phyloP scores from a whole-genome alignment of 2,329 filamentous ascomycete species.

The Aspergillus sp. region DNA sequence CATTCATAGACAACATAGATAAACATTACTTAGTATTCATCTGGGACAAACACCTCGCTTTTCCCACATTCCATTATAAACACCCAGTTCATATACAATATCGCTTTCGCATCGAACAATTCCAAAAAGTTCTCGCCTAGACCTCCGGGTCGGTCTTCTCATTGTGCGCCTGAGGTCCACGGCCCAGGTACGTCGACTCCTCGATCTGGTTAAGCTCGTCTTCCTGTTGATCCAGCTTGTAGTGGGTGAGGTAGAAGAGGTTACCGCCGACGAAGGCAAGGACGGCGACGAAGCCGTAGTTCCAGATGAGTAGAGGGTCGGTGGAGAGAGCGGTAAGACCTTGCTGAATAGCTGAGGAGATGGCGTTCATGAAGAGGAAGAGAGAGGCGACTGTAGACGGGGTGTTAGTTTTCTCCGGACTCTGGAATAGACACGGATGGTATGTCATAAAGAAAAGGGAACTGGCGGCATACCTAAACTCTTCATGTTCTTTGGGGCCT shows the following conservation, averaged over 20 bases:
- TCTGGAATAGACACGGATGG: slow-evolving; percentile 59
- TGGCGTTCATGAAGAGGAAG: slow-evolving; percentile 67
- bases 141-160: slow-evolving; percentile 3
- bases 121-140: not conserved
- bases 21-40: not conserved
- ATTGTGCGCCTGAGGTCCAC: not conserved
- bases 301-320: slow-evolving; percentile 70
- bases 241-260: slow-evolving; percentile 67
- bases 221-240: slow-evolving; percentile 63
- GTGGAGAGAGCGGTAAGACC: slow-evolving; percentile 62
- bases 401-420: slow-evolving; percentile 21
- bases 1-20: not conserved
- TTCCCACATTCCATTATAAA: not conserved
- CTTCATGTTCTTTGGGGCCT: slow-evolving; percentile 76
- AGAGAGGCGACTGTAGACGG: slow-evolving; percentile 55
- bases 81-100: not conserved
- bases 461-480: slow-evolving; percentile 60
- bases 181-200: slow-evolving; percentile 21
- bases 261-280: slow-evolving; percentile 63
- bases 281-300: slow-evolving; percentile 65
- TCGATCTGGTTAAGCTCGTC: slow-evolving; percentile 60
- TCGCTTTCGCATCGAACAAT: not conserved
- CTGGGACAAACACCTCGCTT: not conserved
- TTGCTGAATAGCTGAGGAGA: slow-evolving; percentile 67
- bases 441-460: no score